A percentile compares a stretch with the other conserved stretches of the same genome.
These are phyloP conservation scores for Cadophora luteo-olivacea DNA, from an alignment of 2,329 filamentous ascomycete genomes.

Conservation along the genomic window DNA sequence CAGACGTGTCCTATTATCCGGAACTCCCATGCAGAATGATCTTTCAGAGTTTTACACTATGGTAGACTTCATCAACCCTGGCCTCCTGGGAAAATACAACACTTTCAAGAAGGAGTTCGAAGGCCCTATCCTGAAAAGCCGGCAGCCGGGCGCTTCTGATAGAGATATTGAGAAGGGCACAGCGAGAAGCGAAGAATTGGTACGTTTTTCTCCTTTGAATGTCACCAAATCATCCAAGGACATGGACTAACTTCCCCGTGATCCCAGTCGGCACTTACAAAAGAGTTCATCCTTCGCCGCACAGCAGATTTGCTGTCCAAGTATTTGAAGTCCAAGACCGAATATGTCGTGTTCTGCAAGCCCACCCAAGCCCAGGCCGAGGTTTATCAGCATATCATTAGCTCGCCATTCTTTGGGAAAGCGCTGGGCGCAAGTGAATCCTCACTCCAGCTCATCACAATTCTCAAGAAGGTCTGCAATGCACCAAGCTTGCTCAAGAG, in stretches of 20 bases:
- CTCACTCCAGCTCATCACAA: slow-evolving; percentile 72
- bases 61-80: slow-evolving; percentile 90
- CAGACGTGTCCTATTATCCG: slow-evolving; percentile 51
- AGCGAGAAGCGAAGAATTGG: slow-evolving; percentile 81
- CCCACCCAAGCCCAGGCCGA: slow-evolving; percentile 90
- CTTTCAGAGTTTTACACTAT: slow-evolving; percentile 93
- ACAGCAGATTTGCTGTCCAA: slow-evolving; percentile 92
- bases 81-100: slow-evolving; percentile 90
- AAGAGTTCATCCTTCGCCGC: slow-evolving; percentile 85
- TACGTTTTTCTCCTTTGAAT: neutral
- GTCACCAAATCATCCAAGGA: neutral
- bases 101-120: slow-evolving; percentile 97
- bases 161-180: slow-evolving; percentile 75
- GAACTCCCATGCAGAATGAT: slow-evolving; percentile 95
- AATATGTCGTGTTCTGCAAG: slow-evolving; percentile 94
- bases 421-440: slow-evolving; percentile 67
- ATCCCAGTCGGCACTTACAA: slow-evolving; percentile 72
- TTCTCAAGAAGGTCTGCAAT: slow-evolving; percentile 78
- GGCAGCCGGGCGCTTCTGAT: slow-evolving; percentile 57
- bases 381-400: slow-evolving; percentile 75
- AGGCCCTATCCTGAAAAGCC: slow-evolving; percentile 79
- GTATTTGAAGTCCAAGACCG: slow-evolving; percentile 89
- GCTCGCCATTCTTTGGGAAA: slow-evolving; percentile 66
- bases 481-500: slow-evolving; percentile 68
- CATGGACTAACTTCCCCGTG: neutral